Conservation (phyloP, 2,329 filamentous ascomycete species). For the Aspergillus felis region DNA sequence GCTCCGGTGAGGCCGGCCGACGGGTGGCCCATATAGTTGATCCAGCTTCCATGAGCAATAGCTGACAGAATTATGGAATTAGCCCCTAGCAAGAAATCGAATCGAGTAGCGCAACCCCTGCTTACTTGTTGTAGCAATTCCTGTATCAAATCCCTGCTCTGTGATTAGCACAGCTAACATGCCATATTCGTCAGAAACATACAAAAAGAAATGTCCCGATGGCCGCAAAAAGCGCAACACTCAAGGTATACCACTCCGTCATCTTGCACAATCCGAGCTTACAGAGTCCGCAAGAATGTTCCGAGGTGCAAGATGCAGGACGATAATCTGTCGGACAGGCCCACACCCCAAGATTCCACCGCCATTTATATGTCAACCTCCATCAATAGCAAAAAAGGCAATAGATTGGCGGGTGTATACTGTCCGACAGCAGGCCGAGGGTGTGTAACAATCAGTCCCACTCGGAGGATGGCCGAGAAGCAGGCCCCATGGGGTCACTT, state of each 20-base stretch:
- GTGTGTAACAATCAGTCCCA: slow-evolving; percentile 5
- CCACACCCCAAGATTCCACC: background rate
- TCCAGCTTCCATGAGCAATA: slow-evolving; percentile 58
- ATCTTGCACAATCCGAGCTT: slow-evolving; percentile 21
- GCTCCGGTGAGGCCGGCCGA: slow-evolving; percentile 54
- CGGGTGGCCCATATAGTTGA: slow-evolving; percentile 55
- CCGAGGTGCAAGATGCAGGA: background rate
- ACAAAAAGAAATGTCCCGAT: slow-evolving; percentile 59
- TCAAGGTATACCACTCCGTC: slow-evolving; percentile 46
- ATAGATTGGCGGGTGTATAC: slow-evolving; percentile 8
- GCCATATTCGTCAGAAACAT: slow-evolving; percentile 18
- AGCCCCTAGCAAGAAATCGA: slow-evolving; percentile 4
- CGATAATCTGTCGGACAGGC: background rate
- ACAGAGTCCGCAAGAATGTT: background rate
- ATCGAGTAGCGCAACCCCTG: background rate
- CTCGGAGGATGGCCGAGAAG: slow-evolving; percentile 28
- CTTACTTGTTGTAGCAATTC: slow-evolving; percentile 57
- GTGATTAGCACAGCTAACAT: slow-evolving; percentile 3
- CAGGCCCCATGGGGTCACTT: slow-evolving; percentile 11
- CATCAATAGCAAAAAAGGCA: background rate
- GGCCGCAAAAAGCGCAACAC: slow-evolving; percentile 54
- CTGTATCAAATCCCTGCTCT: slow-evolving; percentile 56
- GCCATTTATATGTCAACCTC: background rate
- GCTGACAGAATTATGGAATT: slow-evolving; percentile 28
- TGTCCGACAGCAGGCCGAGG: slow-evolving; percentile 17